phyloP scores from a whole-genome alignment of 2,329 filamentous ascomycete genomes.

The Ciborinia camelliae region DNA sequence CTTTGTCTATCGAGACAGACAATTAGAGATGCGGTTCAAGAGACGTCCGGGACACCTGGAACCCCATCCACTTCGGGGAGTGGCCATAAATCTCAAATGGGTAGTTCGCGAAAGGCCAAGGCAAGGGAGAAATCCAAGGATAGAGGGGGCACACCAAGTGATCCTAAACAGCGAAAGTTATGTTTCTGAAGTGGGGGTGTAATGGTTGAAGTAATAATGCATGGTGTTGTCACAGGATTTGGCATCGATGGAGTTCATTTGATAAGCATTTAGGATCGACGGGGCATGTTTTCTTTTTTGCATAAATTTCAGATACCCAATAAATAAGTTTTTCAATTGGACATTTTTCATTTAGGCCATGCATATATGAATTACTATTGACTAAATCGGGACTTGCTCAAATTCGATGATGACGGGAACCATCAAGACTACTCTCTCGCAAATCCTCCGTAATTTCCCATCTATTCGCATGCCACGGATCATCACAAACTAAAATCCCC shows the following conservation, averaged over 20 bases:
- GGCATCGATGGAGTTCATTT: conserved; percentile 7
- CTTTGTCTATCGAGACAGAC: conserved; percentile 81
- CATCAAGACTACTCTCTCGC: conserved; percentile 34
- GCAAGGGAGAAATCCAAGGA: conserved; percentile 10
- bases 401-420: not conserved
- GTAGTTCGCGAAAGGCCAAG: not conserved
- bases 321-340: not conserved
- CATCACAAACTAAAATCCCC: conserved; percentile 45
- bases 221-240: not conserved
- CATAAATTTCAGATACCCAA: conserved; percentile 2
- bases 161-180: conserved; percentile 19
- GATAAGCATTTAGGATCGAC: not conserved
- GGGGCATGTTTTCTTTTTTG: not conserved
- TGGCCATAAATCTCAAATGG: not conserved
- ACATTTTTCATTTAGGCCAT: not conserved
- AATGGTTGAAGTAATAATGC: not conserved
- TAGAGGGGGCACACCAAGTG: conserved; percentile 4
- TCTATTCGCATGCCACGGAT: conserved; percentile 41
- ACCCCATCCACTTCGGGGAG: not conserved
- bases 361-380: not conserved
- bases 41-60: conserved; percentile 27
- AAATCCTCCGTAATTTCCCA: conserved; percentile 45
- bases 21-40: conserved; percentile 77
- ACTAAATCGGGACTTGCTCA: not conserved
- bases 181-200: not conserved